These are phyloP conservation scores for Cucurbita argyrosperma DNA, from an alignment of 306 rosid genomes.

Conservation along the genomic window DNA sequence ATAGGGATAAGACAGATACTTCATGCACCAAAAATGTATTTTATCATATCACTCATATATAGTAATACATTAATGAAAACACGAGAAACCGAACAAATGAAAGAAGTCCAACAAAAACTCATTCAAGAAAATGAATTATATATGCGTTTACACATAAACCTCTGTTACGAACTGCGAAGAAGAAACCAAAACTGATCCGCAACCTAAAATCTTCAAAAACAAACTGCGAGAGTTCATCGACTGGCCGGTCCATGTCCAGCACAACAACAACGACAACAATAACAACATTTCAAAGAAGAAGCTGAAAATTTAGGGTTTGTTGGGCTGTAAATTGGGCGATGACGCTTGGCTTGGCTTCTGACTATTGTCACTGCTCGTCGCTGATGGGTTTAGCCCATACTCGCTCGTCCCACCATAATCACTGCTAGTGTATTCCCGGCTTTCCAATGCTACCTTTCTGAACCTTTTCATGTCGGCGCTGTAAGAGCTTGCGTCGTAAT, in stretches of 20 bases:
- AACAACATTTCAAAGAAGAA: not conserved
- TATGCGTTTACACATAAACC: no score
- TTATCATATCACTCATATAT: no score
- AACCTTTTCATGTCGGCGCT: constrained; percentile 42
- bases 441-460: constrained; percentile 24
- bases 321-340: not conserved
- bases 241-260: not conserved
- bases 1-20: no score
- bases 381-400: constrained; percentile 47
- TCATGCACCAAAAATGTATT: no score
- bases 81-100: not conserved
- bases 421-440: constrained; percentile 31
- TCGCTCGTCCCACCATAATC: constrained; percentile 53
- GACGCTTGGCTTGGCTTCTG: not conserved
- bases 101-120: not conserved
- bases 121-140: not conserved
- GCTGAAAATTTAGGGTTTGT: not conserved
- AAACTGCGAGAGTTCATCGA: not conserved
- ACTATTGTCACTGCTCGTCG: constrained; percentile 27
- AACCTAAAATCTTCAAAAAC: not conserved
- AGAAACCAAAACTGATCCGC: not conserved
- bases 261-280: no score
- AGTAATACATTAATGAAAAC: not conserved
- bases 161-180: not conserved
- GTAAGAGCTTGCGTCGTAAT: constrained; percentile 28